These are phyloP conservation scores for Botrytis hyacinthi DNA, from an alignment of 2,329 filamentous ascomycete species.

Conservation along the genomic window DNA sequence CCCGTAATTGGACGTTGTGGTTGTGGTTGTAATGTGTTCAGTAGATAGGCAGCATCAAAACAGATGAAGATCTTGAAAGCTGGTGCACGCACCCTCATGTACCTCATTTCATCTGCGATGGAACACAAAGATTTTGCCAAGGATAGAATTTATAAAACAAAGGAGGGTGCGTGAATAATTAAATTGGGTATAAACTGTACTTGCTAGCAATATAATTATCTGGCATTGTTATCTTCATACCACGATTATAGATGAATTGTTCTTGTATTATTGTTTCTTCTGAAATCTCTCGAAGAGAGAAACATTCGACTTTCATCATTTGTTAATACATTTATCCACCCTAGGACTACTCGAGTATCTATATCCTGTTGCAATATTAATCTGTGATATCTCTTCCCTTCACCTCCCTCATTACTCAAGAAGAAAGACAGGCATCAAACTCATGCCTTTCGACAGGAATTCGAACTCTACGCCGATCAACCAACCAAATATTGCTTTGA, in stretches of 20 bases:
- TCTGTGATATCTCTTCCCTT: neutral
- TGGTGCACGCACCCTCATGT: conserved; percentile 2
- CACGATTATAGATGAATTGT: neutral
- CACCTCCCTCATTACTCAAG: neutral
- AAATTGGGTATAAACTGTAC: neutral
- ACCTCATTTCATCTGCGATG: neutral
- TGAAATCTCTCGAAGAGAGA: neutral
- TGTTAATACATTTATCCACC: no score
- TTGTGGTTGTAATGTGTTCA: conserved; percentile 13
- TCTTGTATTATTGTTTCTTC: neutral
- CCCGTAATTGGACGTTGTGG: neutral
- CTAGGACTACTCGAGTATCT: neutral
- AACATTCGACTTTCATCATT: neutral
- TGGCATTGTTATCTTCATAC: neutral
- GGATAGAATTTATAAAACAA: neutral
- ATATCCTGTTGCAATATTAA: neutral
- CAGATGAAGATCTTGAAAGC: conserved; percentile 5
- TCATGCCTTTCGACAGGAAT: neutral
- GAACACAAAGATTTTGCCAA: conserved; percentile 11
- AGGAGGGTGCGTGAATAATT: neutral
- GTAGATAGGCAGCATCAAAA: neutral
- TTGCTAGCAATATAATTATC: neutral
- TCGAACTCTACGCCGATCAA: no score
- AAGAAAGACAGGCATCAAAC: neutral
- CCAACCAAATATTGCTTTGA: neutral